phyloP scores from a whole-genome alignment of 805 yeast species.

The Spathaspora sp. region DNA sequence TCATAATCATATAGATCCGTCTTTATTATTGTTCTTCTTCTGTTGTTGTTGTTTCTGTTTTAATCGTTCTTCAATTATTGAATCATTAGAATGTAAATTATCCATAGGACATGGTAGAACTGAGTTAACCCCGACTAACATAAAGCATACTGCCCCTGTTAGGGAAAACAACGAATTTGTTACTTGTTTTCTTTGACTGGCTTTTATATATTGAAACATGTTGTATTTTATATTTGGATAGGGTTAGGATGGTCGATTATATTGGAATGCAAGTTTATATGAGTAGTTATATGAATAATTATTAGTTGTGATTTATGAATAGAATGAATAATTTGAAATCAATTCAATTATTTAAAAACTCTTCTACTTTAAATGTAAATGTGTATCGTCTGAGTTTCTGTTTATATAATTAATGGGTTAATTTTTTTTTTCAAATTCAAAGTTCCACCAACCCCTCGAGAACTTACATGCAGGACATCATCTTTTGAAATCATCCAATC shows the following conservation, averaged over 20 bases:
- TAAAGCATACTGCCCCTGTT: conserved; percentile 68
- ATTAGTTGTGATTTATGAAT: background rate
- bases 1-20: no score
- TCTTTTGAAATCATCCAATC: background rate
- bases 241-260: background rate
- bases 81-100: conserved; percentile 37
- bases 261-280: background rate
- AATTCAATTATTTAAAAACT: no score
- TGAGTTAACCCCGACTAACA: conserved; percentile 53
- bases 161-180: conserved; percentile 68
- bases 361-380: no score
- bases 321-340: background rate
- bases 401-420: background rate
- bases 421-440: background rate
- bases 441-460: background rate
- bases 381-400: no score
- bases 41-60: conserved; percentile 9
- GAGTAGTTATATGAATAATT: background rate
- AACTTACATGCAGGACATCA: background rate
- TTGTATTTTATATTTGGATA: background rate
- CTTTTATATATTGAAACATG: conserved; percentile 50
- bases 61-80: conserved; percentile 33
- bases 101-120: conserved; percentile 44
- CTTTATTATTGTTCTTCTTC: background rate
- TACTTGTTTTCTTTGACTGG: conserved; percentile 51